Percentiles rank a stretch among this genome's conserved stretches.
phyloP scores from a whole-genome alignment of 2,329 filamentous ascomycete species.

The Penicillium sp. region DNA sequence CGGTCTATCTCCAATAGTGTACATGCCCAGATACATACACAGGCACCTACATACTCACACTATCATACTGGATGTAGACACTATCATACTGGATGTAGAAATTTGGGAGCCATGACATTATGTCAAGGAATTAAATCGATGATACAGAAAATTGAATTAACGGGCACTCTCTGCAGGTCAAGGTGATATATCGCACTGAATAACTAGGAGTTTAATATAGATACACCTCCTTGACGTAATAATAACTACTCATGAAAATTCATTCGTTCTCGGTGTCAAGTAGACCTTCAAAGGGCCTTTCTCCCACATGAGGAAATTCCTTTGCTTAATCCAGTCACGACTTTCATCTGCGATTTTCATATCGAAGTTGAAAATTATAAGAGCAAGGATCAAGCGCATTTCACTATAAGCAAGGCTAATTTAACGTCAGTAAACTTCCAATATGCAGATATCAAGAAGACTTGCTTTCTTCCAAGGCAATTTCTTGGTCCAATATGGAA shows the following conservation, averaged over 20 bases:
- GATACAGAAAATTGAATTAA: too few relatives aligned
- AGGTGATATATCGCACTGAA: too few relatives aligned
- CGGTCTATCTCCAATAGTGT: too few relatives aligned
- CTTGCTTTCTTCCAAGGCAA: conserved; percentile 53
- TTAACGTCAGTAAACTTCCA: neutral
- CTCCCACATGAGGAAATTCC: conserved; percentile 43
- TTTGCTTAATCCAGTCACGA: conserved; percentile 42
- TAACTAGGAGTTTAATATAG: too few relatives aligned
- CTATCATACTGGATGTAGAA: too few relatives aligned
- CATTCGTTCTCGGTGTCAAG: conserved; percentile 30
- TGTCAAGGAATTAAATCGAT: too few relatives aligned
- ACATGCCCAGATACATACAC: too few relatives aligned
- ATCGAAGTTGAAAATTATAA: conserved; percentile 53
- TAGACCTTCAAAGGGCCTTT: conserved; percentile 40
- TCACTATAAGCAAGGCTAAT: conserved; percentile 51
- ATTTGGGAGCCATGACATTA: too few relatives aligned
- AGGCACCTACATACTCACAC: too few relatives aligned
- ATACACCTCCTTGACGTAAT: too few relatives aligned
- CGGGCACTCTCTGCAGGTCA: too few relatives aligned
- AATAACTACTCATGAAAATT: neutral
- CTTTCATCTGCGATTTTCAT: conserved; percentile 42
- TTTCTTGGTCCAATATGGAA: conserved; percentile 52
- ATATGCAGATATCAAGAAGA: neutral
- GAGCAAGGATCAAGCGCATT: conserved; percentile 51
- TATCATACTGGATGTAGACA: too few relatives aligned